Conservation (phyloP, 2,329 filamentous ascomycete species). For the Trichophyton schoenleinii region DNA sequence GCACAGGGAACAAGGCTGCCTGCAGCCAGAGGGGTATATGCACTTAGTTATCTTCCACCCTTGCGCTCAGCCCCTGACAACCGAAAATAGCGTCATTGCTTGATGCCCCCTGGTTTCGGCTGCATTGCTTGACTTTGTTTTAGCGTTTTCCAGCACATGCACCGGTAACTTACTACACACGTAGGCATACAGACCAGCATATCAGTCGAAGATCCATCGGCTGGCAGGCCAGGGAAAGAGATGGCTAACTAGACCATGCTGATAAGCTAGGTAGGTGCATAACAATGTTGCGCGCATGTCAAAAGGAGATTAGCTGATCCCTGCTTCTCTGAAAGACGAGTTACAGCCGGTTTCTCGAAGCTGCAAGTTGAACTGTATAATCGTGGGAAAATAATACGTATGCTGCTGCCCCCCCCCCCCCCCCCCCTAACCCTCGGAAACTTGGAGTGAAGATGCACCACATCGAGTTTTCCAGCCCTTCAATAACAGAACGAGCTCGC, state of each 20-base stretch:
- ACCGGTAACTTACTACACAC: not conserved
- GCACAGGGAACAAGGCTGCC: too few relatives aligned
- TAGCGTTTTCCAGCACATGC: not conserved
- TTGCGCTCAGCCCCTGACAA: not conserved
- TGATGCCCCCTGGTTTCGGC: not conserved
- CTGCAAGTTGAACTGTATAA: too few relatives aligned
- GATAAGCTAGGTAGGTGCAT: not conserved
- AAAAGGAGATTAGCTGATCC: not conserved
- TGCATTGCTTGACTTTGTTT: not conserved
- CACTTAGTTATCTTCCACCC: not conserved
- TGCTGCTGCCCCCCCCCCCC: too few relatives aligned
- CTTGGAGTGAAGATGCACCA: not conserved
- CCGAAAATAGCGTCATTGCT: slow-evolving; percentile 2
- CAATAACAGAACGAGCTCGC: not conserved
- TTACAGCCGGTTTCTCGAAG: not conserved
- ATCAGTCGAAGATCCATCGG: not conserved
- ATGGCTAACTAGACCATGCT: not conserved
- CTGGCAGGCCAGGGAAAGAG: not conserved
- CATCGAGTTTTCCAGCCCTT: not conserved
- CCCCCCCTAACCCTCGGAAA: not conserved
- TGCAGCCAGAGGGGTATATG: too few relatives aligned
- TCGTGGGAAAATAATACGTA: too few relatives aligned
- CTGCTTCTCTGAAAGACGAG: not conserved
- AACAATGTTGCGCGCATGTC: not conserved
- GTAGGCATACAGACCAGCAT: not conserved